Base-by-base conservation (phyloP, 192 early-diverging fungal genomes). In the Phycomyces nitens region DNA sequence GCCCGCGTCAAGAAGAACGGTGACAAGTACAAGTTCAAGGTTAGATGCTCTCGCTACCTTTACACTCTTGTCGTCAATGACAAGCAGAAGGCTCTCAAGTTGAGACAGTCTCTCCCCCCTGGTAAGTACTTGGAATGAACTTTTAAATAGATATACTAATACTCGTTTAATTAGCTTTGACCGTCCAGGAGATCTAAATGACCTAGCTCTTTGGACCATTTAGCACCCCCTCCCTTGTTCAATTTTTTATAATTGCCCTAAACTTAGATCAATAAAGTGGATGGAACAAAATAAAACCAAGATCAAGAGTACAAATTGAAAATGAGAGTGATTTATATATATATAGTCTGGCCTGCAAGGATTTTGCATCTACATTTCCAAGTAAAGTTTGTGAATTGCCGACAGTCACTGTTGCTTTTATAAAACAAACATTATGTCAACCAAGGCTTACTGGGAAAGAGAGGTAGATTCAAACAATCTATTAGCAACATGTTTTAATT, bases 11-110 rank as follows among this genome's bases (percentile, higher is more conserved):
- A 98, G 92, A 95, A 95, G 88, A 94, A 88, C 86, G 89, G 83
- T 74, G 83, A 82, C 72, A 77, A 89, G 72, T 82, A 86, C 88
- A 99, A 99, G 88, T 98, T 99, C 90, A 99, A 99, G 93, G 90
- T 99, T 68, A 88, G 97, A 79, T 96, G 97, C 90, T 94, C 95
- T 65, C 86, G 86, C 73, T 98, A 95, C 88, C 87, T 99, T 71
- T 99, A 99, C 88, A 99, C 97, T 64, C 87, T 99, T 66, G 88
- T 93, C 57, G 91, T 99, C 66, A 84, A 93, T 57, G 97, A 99
- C 79, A 83, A 85, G 58, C 84, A 88, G 76, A 97, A 96, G 89
- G 97, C 95, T 60, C 82, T 85, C 69, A 99, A 99, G 88, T 86
- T 99, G 59, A 89, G 87, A 70, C 91, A 96, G 83, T 94, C 94